Conservation (phyloP, 768 basidiomycete species). For the Leccinum incarnatum region DNA sequence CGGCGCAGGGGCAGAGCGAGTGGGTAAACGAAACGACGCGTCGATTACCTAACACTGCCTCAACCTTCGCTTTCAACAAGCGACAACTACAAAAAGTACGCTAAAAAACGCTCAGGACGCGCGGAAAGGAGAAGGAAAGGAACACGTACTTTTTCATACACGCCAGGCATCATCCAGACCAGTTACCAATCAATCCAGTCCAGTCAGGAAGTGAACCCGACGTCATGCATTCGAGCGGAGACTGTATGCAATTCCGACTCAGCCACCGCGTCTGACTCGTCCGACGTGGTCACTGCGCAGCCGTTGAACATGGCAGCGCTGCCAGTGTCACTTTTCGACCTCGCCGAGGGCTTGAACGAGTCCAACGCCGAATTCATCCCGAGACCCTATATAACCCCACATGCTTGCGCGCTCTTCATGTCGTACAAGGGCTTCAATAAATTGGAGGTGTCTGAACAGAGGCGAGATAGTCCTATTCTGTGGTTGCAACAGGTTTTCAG, state of each 20-base stretch:
- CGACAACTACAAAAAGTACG: slow-evolving; percentile 13
- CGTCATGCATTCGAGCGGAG: slow-evolving; percentile 17
- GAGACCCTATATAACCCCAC: background rate
- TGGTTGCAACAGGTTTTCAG: background rate
- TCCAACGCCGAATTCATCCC: background rate
- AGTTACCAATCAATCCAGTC: slow-evolving; percentile 17
- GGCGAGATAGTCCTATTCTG: background rate
- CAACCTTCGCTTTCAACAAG: slow-evolving; percentile 20
- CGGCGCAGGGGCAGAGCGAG: slow-evolving; percentile 25
- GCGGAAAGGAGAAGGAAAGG: background rate
- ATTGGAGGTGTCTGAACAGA: background rate
- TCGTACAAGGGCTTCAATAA: background rate
- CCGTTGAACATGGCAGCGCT: too few species aligned
- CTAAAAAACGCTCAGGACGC: slow-evolving; percentile 5
- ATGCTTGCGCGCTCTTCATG: background rate
- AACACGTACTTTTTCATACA: background rate
- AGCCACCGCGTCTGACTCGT: slow-evolving; percentile 3
- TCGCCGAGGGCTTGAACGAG: background rate
- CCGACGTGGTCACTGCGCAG: too few species aligned
- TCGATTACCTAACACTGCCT: slow-evolving; percentile 30
- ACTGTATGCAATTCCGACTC: background rate
- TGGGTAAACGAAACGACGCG: slow-evolving; percentile 27
- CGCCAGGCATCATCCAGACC: background rate
- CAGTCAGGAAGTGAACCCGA: background rate
- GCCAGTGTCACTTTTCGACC: background rate